These are phyloP conservation scores for Alternaria novae-zelandiae DNA, from an alignment of 2,329 filamentous ascomycete genomes.

Conservation along the genomic window DNA sequence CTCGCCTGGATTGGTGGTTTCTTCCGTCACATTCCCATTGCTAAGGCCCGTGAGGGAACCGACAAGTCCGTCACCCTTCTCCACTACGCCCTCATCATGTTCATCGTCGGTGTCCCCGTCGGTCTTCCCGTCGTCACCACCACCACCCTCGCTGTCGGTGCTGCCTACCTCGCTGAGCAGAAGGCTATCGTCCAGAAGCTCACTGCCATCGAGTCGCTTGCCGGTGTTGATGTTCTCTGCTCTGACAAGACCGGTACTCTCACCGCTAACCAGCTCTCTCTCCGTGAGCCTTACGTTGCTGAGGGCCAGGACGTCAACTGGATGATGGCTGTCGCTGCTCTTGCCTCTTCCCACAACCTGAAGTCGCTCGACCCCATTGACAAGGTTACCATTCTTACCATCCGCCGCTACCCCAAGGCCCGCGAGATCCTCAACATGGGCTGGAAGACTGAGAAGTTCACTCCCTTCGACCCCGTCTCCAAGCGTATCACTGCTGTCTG, in stretches of 20 bases:
- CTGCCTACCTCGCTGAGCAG: conserved; percentile 77
- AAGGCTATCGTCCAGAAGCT: conserved; percentile 82
- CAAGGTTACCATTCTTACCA: conserved; percentile 78
- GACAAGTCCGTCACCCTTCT: conserved; percentile 66
- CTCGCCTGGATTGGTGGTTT: conserved; percentile 79
- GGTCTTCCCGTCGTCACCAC: conserved; percentile 80
- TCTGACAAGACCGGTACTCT: conserved; percentile 84
- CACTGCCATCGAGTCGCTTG: conserved; percentile 73
- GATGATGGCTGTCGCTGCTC: conserved; percentile 82
- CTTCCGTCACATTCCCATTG: conserved; percentile 72
- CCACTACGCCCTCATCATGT: conserved; percentile 55
- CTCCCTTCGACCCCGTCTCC: conserved; percentile 78
- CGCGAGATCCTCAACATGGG: conserved; percentile 76
- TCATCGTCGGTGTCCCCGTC: conserved; percentile 80
- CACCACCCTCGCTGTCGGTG: conserved; percentile 77
- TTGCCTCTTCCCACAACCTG: conserved; percentile 79
- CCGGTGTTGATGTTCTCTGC: conserved; percentile 76
- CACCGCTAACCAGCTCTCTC: conserved; percentile 76
- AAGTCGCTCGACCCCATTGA: conserved; percentile 80
- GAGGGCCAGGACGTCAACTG: conserved; percentile 81
- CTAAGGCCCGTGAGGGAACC: conserved; percentile 59
- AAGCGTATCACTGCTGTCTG: conserved; percentile 78
- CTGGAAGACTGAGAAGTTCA: conserved; percentile 80
- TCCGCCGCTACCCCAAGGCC: conserved; percentile 78
- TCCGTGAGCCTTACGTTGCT: conserved; percentile 77